Evolutionary conservation across 73 alveolate genomes (phyloP).

Genomic region (Tetrahymena elliotti): DNA sequence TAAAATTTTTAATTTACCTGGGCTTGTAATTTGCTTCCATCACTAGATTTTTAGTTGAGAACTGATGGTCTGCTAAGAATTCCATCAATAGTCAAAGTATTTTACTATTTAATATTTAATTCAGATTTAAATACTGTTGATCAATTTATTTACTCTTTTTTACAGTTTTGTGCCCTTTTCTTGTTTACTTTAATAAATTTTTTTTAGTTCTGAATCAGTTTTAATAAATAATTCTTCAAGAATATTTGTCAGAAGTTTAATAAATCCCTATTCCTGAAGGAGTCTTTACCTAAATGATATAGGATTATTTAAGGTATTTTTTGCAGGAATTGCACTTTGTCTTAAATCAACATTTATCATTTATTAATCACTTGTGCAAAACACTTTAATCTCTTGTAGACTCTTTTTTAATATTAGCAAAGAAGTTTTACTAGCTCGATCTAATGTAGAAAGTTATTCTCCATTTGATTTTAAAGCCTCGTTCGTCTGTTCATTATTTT

Average conservation of each 20-base stretch:
- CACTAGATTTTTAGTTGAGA: not conserved
- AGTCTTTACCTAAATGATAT: not conserved
- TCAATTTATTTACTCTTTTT: not conserved
- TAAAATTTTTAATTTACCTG: not conserved
- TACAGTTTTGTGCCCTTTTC: not conserved
- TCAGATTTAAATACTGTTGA: not conserved
- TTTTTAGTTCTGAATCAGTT: not conserved
- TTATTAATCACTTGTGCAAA: not conserved
- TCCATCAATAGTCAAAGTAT: not conserved
- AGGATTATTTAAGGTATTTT: not conserved
- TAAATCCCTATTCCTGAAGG: not conserved
- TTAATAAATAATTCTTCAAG: not conserved
- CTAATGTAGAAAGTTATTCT: not conserved
- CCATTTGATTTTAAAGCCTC: not conserved
- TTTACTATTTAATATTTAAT: not conserved
- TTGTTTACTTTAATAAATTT: not conserved
- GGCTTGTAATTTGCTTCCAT: not conserved
- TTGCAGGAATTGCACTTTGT: not conserved
- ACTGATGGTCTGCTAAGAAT: not conserved
- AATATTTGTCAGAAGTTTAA: not conserved
- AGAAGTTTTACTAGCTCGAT: not conserved
- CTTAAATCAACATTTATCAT: not conserved
- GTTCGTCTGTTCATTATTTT: not conserved
- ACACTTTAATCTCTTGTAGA: not conserved
- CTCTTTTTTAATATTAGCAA: not conserved